phyloP scores from a whole-genome alignment of 2,329 filamentous ascomycete genomes.

The Lasiodiplodia gonubiensis region DNA sequence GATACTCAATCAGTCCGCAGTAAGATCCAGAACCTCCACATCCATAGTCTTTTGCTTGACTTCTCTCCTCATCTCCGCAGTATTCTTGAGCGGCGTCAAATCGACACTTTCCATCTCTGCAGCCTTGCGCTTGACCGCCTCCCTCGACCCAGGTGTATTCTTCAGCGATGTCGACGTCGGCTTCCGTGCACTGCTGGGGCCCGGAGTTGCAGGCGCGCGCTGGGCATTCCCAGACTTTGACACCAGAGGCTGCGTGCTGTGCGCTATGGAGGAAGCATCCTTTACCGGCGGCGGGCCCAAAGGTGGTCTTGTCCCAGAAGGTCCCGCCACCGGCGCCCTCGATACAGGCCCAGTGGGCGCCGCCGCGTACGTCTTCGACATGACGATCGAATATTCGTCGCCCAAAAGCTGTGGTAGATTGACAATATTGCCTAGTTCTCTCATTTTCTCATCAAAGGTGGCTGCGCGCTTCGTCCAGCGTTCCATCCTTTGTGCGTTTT shows the following conservation, averaged over 20 bases:
- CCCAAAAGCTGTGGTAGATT: not conserved
- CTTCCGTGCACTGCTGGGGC: not conserved
- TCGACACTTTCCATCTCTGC: not conserved
- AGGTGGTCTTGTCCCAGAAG: not conserved
- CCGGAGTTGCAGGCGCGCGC: not conserved
- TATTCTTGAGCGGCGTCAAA: not conserved
- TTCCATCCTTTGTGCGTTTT: not conserved
- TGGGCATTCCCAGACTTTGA: not conserved
- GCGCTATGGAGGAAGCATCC: too few relatives aligned
- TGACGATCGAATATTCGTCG: not conserved
- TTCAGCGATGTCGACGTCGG: not conserved
- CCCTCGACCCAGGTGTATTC: not conserved
- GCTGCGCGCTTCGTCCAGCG: not conserved
- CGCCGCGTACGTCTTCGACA: too few relatives aligned
- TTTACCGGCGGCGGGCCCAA: not conserved
- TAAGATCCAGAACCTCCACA: not conserved
- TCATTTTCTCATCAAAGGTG: not conserved
- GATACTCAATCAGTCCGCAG: not conserved
- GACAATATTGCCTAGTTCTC: not conserved
- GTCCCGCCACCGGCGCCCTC: too few relatives aligned
- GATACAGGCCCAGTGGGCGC: not conserved
- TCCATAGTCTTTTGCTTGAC: not conserved
- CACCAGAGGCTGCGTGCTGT: not conserved
- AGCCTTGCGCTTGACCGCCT: not conserved
- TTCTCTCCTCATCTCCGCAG: not conserved